Conservation (phyloP, 345 rosid genomes). For the thale cress (Arabidopsis thaliana) region DNA sequence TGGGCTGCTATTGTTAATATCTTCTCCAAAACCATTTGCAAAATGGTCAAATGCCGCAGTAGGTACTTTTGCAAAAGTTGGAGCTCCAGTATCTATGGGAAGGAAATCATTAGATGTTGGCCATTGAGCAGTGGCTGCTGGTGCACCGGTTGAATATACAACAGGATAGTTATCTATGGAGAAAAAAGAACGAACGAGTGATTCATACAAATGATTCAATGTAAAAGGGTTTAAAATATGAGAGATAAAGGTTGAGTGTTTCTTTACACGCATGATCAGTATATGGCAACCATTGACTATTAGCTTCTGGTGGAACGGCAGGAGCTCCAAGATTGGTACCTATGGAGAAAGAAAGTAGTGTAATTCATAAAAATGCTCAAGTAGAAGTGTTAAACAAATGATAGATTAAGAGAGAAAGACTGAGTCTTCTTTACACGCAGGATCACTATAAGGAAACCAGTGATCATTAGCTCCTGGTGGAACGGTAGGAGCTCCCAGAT, state of each 20-base stretch:
- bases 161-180: no score
- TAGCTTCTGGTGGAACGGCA: not conserved
- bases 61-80: no score
- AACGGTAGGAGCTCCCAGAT: no score
- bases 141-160: no score
- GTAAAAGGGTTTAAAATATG: not conserved
- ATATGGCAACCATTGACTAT: not conserved
- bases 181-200: no score
- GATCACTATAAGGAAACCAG: not conserved
- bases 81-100: no score
- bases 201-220: not conserved
- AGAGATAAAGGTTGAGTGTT: conserved; percentile 19
- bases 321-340: not conserved
- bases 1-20: no score
- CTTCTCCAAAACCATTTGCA: no score
- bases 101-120: no score
- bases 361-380: not conserved
- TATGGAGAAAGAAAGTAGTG: not conserved
- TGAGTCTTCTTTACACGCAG: not conserved
- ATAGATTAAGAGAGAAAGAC: not conserved
- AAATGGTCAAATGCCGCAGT: no score
- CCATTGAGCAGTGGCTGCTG: no score
- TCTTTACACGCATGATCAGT: not conserved
- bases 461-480: no score
- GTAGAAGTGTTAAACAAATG: not conserved